Evolutionary conservation across 2,329 filamentous ascomycete species (phyloP).

Genomic region (Fusarium equiseti): DNA sequence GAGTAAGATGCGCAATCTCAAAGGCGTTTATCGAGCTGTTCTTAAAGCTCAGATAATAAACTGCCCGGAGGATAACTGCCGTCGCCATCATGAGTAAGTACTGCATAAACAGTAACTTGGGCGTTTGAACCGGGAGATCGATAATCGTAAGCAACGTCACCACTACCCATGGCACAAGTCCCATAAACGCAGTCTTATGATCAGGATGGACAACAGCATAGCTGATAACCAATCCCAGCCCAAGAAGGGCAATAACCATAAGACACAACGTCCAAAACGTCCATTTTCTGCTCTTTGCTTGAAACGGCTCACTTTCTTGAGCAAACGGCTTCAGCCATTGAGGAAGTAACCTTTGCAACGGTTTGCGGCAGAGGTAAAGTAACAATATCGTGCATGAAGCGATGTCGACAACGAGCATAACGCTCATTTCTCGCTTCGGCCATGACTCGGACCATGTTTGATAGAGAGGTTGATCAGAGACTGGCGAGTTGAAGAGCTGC

Average conservation of each 20-base stretch:
- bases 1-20: slow-evolving; percentile 37
- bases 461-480: background rate
- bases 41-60: slow-evolving; percentile 47
- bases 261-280: slow-evolving; percentile 56
- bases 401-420: slow-evolving; percentile 40
- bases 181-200: slow-evolving; percentile 48
- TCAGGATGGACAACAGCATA: slow-evolving; percentile 49
- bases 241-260: slow-evolving; percentile 49
- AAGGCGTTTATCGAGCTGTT: slow-evolving; percentile 39
- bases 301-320: slow-evolving; percentile 50
- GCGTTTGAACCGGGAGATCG: slow-evolving; percentile 57
- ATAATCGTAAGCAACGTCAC: slow-evolving; percentile 53
- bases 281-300: slow-evolving; percentile 51
- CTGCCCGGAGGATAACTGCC: slow-evolving; percentile 48
- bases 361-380: slow-evolving; percentile 47
- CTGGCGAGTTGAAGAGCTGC: slow-evolving; percentile 12
- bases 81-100: slow-evolving; percentile 54
- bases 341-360: slow-evolving; percentile 50
- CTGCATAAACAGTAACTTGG: slow-evolving; percentile 56
- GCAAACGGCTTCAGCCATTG: slow-evolving; percentile 60
- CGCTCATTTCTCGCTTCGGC: slow-evolving; percentile 21
- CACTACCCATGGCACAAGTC: slow-evolving; percentile 56
- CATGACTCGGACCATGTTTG: slow-evolving; percentile 14
- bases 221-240: slow-evolving; percentile 52
- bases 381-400: slow-evolving; percentile 49